phyloP scores from a whole-genome alignment of 352 stramenopile genomes.

The Aphanomyces astaci region DNA sequence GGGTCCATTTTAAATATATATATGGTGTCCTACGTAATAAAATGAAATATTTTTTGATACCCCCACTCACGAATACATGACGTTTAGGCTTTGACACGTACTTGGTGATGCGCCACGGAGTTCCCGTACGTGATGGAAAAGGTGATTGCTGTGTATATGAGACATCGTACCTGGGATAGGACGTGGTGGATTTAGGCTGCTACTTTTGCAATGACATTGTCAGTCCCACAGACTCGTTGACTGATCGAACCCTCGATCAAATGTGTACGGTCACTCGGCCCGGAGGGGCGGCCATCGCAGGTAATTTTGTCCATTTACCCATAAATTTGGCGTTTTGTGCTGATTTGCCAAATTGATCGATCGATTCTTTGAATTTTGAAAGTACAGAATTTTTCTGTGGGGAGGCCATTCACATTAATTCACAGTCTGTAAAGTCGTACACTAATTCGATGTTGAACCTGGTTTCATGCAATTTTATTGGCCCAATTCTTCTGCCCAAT shows the following conservation, averaged over 20 bases:
- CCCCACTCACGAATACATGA: too few relatives aligned
- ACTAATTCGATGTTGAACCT: too few relatives aligned
- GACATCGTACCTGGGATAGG: slow-evolving; percentile 9
- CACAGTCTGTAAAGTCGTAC: too few relatives aligned
- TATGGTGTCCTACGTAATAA: too few relatives aligned
- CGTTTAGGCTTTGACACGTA: slow-evolving; percentile 97
- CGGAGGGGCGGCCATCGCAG: slow-evolving; percentile 89
- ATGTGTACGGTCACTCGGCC: slow-evolving; percentile 99
- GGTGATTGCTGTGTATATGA: not conserved
- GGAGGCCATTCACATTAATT: too few relatives aligned
- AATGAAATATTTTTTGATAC: too few relatives aligned
- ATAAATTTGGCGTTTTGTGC: too few relatives aligned
- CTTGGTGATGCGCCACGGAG: slow-evolving; percentile 96
- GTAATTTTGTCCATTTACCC: slow-evolving; percentile 87
- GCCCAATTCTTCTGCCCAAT: too few relatives aligned
- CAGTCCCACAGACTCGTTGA: slow-evolving; percentile 94
- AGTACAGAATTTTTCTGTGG: too few relatives aligned
- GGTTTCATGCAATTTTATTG: too few relatives aligned
- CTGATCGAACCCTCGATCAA: slow-evolving; percentile 97
- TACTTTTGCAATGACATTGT: slow-evolving; percentile 99
- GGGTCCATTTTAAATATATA: not conserved
- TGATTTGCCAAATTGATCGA: too few relatives aligned
- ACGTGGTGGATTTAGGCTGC: slow-evolving; percentile 75
- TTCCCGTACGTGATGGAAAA: slow-evolving; percentile 21
- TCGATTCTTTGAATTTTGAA: too few relatives aligned